Conservation (phyloP, 2,329 filamentous ascomycete species). For the Ustulina deusta region DNA sequence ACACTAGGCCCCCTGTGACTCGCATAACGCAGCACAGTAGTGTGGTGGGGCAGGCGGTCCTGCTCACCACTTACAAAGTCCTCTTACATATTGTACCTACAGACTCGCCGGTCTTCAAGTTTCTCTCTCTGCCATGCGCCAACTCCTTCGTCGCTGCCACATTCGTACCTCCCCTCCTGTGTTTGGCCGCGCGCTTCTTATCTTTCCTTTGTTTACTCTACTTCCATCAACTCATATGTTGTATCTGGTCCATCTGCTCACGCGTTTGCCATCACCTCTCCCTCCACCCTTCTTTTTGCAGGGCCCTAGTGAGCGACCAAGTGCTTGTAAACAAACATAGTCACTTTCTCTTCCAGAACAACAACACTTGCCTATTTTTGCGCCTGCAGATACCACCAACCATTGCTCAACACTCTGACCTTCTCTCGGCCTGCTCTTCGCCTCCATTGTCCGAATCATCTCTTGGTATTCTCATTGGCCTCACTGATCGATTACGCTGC, state of each 20-base stretch:
- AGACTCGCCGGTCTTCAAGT: constrained; percentile 24
- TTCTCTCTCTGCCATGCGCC: constrained; percentile 16
- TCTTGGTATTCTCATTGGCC: constrained; percentile 15
- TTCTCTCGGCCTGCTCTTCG: constrained; percentile 6
- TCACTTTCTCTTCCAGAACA: constrained; percentile 2
- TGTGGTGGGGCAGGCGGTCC: constrained; percentile 37
- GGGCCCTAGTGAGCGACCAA: background rate
- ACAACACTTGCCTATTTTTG: constrained; percentile 11
- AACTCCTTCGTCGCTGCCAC: constrained; percentile 23
- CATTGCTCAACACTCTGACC: background rate
- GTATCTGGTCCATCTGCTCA: constrained; percentile 7
- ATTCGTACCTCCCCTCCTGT: constrained; percentile 17
- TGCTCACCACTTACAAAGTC: constrained; percentile 24
- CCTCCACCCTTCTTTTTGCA: constrained; percentile 4
- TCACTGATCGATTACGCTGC: constrained; percentile 18
- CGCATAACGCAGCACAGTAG: constrained; percentile 38
- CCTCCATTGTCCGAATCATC: background rate
- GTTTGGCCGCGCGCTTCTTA: constrained; percentile 22
- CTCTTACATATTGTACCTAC: background rate
- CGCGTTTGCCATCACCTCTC: constrained; percentile 17
- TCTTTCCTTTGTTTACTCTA: constrained; percentile 22
- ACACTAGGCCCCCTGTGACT: constrained; percentile 37
- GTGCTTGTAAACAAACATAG: constrained; percentile 25
- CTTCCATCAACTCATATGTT: constrained; percentile 22
- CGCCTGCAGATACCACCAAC: constrained; percentile 14